Conservation (phyloP, 176 grass and related monocot genomes). For the Calamus simplicifolius region DNA sequence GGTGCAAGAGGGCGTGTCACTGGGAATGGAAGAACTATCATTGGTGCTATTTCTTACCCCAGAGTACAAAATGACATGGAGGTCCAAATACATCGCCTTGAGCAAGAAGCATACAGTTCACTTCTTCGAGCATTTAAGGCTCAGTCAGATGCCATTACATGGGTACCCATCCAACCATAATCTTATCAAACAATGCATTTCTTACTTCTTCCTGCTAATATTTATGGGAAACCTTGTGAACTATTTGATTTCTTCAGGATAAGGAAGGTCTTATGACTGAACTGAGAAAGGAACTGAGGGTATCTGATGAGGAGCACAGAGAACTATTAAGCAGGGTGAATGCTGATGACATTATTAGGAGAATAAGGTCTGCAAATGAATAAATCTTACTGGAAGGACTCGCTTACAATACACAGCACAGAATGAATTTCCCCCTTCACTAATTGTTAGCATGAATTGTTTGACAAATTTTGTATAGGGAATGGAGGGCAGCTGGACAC, state of each 20-base stretch:
- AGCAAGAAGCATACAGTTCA: constrained; percentile 91
- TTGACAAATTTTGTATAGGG: constrained; percentile 14
- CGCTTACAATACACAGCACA: too few species aligned
- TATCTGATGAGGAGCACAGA: constrained; percentile 82
- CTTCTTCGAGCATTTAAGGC: constrained; percentile 98
- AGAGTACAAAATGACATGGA: constrained; percentile 68
- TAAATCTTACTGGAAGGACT: too few species aligned
- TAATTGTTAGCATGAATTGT: too few species aligned
- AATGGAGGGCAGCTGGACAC: constrained; percentile 46
- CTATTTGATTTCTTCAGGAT: constrained; percentile 50
- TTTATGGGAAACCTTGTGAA: too few species aligned
- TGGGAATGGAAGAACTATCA: constrained; percentile 64
- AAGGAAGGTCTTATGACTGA: constrained; percentile 94
- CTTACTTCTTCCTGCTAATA: too few species aligned
- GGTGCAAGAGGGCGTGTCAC: constrained; percentile 51
- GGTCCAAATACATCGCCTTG: constrained; percentile 78
- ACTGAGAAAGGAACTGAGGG: constrained; percentile 91
- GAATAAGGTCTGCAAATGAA: constrained; percentile 54
- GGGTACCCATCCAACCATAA: constrained; percentile 38
- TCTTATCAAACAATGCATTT: neutral
- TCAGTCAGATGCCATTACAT: constrained; percentile 91
- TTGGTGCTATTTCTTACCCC: constrained; percentile 41
- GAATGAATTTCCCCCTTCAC: too few species aligned
- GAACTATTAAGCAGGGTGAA: constrained; percentile 82
- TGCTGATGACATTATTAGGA: constrained; percentile 74